A percentile compares a stretch with the other conserved stretches of the same genome.
Evolutionary conservation across 345 rosid genomes (phyloP).

Genomic region (Hibiscus syriacus): DNA sequence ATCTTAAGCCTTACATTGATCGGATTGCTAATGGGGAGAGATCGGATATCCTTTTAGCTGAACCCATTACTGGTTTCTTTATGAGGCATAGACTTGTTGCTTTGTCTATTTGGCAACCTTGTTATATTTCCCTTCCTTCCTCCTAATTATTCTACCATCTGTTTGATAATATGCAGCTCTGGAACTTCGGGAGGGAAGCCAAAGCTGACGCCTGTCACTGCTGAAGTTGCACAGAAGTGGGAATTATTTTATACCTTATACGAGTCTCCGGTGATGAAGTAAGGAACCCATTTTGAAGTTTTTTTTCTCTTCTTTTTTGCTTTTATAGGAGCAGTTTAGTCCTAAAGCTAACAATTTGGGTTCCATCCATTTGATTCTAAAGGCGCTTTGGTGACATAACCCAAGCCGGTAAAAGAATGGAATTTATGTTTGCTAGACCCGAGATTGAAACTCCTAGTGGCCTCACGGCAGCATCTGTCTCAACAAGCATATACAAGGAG

Average conservation of each 20-base stretch:
- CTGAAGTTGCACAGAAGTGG: constrained; percentile 46
- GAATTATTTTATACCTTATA: constrained; percentile 15
- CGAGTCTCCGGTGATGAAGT: neutral
- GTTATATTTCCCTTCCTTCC: constrained; percentile 13
- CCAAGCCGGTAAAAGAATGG: constrained; percentile 46
- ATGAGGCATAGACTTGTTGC: too few relatives aligned
- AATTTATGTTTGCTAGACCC: constrained; percentile 44
- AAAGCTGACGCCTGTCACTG: constrained; percentile 86
- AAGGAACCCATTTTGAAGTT: neutral
- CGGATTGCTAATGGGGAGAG: too few relatives aligned
- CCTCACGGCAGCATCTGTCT: constrained; percentile 27
- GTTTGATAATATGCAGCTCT: constrained; percentile 37
- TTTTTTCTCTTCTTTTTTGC: too few relatives aligned
- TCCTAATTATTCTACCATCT: neutral
- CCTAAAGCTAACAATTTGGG: too few relatives aligned
- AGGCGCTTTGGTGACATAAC: neutral
- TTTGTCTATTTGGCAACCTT: too few relatives aligned
- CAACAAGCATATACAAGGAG: neutral
- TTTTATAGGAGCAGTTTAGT: too few relatives aligned
- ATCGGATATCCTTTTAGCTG: neutral
- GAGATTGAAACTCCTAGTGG: constrained; percentile 49
- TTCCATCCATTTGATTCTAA: neutral
- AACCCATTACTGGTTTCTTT: too few relatives aligned
- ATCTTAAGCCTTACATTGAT: too few relatives aligned
- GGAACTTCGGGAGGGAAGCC: constrained; percentile 90